phyloP scores from a whole-genome alignment of 768 basidiomycete genomes.

The Panaeolus papilionaceus region DNA sequence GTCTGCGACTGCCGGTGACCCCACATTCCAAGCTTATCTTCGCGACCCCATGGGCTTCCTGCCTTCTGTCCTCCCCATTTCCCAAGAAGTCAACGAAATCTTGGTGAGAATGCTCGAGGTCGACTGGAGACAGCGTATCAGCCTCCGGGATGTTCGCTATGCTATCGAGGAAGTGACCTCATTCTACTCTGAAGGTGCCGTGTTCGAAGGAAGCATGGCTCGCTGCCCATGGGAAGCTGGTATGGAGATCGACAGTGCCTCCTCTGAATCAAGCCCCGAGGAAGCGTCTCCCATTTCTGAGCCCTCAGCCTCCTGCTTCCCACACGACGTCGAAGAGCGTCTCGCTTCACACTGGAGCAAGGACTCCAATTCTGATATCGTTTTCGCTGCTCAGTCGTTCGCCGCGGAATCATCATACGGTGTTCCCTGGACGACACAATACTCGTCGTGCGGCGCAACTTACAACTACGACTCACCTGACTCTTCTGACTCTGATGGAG shows the following conservation, averaged over 20 bases:
- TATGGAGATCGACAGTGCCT: conserved; percentile 70
- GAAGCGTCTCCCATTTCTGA: conserved; percentile 38
- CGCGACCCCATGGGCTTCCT: conserved; percentile 83
- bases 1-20: conserved; percentile 86
- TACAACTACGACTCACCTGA: conserved; percentile 61
- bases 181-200: conserved; percentile 75
- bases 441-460: conserved; percentile 55
- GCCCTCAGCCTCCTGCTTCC: conserved; percentile 38
- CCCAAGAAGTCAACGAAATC: conserved; percentile 74
- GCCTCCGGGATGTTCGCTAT: conserved; percentile 53
- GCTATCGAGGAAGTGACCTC: conserved; percentile 59
- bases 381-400: conserved; percentile 47
- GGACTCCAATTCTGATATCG: conserved; percentile 55
- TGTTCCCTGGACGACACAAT: conserved; percentile 42
- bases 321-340: conserved; percentile 32
- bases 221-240: conserved; percentile 78
- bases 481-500: conserved; percentile 48
- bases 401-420: conserved; percentile 48
- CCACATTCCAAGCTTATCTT: conserved; percentile 93
- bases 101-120: conserved; percentile 80
- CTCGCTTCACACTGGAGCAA: conserved; percentile 63
- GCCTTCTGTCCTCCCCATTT: conserved; percentile 86
- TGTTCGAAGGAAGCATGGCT: conserved; percentile 80
- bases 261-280: conserved; percentile 51
- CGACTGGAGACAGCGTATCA: conserved; percentile 51